Percentiles rank a stretch among this genome's conserved stretches.
Evolutionary conservation across 2,329 filamentous ascomycete species (phyloP).

Genomic region (Pyrenochaeta sp.): DNA sequence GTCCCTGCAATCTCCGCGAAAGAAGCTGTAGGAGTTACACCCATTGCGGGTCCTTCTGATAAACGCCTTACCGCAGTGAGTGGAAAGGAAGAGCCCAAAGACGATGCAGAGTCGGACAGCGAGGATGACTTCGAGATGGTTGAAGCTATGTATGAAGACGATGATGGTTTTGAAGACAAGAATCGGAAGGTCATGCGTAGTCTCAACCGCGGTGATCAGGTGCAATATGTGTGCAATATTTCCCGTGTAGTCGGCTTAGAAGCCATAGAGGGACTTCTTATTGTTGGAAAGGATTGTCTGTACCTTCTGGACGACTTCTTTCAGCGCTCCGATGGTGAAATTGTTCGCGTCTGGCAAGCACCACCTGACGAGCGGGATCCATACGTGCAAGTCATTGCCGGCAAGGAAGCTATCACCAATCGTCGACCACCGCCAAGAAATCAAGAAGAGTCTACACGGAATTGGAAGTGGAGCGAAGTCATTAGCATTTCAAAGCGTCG

Average conservation of each 20-base stretch:
- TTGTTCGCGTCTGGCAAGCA: constrained; percentile 95
- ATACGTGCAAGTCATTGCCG: constrained; percentile 92
- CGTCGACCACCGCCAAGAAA: constrained; percentile 42
- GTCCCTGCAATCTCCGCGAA: constrained; percentile 42
- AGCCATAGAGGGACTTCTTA: constrained; percentile 90
- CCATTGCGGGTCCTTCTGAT: constrained; percentile 27
- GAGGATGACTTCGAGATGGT: constrained; percentile 96
- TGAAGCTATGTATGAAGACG: constrained; percentile 86
- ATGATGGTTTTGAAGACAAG: constrained; percentile 93
- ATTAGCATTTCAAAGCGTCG: constrained; percentile 95
- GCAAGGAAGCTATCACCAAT: constrained; percentile 70
- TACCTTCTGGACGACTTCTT: constrained; percentile 98
- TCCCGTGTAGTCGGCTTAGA: constrained; percentile 94
- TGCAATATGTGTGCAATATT: constrained; percentile 94
- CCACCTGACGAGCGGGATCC: constrained; percentile 91
- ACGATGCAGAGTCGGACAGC: constrained; percentile 55
- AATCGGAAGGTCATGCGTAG: constrained; percentile 98
- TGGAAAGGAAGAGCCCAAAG: constrained; percentile 44
- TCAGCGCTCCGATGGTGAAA: constrained; percentile 92
- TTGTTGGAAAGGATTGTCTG: constrained; percentile 88
- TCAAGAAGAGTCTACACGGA: constrained; percentile 76
- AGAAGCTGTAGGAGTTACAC: constrained; percentile 40
- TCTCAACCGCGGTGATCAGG: constrained; percentile 86
- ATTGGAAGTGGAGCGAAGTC: constrained; percentile 94
- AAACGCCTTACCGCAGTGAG: constrained; percentile 31